These are phyloP conservation scores for Globisporangium sylvaticum DNA, from an alignment of 352 stramenopile species.

Conservation along the genomic window DNA sequence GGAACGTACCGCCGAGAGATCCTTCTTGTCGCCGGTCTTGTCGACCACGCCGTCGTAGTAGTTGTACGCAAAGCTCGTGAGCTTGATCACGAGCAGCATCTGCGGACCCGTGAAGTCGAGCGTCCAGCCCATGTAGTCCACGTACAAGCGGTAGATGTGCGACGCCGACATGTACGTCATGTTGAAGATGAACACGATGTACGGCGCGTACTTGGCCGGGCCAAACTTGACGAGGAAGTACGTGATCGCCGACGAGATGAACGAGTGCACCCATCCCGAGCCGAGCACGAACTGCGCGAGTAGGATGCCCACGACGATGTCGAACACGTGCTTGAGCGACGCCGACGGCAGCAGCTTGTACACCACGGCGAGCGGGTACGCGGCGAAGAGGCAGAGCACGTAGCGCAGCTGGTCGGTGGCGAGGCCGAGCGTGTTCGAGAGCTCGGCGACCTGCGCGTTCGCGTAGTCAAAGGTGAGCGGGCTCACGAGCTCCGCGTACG, in stretches of 20 bases:
- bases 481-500: conserved; percentile 48
- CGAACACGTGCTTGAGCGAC: conserved; percentile 90
- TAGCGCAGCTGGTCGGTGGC: conserved; percentile 74
- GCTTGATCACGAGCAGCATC: conserved; percentile 96
- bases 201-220: conserved; percentile 49
- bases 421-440: conserved; percentile 41
- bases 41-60: conserved; percentile 91
- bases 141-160: conserved; percentile 94
- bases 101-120: conserved; percentile 86
- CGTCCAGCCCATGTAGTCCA: conserved; percentile 94
- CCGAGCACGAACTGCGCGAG: conserved; percentile 94
- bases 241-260: conserved; percentile 87
- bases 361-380: conserved; percentile 91
- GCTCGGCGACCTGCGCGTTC: conserved; percentile 39
- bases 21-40: conserved; percentile 40
- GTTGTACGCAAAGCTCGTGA: conserved; percentile 98
- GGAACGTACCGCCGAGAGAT: conserved; percentile 7
- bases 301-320: conserved; percentile 88
- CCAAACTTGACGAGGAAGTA: conserved; percentile 86
- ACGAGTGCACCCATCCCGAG: conserved; percentile 92
- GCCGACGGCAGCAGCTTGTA: conserved; percentile 84
- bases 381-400: conserved; percentile 90
- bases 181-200: conserved; percentile 92
- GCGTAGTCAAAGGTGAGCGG: conserved; percentile 50
- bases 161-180: conserved; percentile 91